Evolutionary conservation across 208 protist species (phyloP).

Genomic region (Giardia muris): DNA sequence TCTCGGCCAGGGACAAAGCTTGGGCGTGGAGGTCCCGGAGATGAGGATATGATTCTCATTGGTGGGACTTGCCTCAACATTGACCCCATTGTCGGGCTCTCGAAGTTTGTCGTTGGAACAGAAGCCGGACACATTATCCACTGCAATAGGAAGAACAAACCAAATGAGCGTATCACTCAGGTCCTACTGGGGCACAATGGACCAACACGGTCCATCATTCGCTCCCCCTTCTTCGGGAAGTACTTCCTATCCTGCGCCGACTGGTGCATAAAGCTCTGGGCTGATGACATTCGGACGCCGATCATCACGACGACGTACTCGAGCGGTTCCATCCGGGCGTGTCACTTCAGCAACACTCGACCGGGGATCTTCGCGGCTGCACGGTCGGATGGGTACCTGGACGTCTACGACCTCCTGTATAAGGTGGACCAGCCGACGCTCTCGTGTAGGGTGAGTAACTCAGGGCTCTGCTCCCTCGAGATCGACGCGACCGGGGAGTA

Average conservation of each 20-base stretch:
- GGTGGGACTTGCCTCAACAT: background rate
- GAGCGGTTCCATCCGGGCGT: background rate
- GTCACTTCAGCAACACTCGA: background rate
- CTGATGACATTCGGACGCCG: background rate
- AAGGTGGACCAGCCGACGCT: background rate
- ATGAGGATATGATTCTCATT: background rate
- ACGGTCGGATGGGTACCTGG: background rate
- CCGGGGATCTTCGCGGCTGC: background rate
- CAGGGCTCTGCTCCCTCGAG: background rate
- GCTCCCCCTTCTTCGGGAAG: background rate
- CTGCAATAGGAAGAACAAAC: background rate
- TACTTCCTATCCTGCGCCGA: conserved; percentile 4
- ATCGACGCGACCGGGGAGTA: conserved; percentile 1
- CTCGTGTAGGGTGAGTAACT: background rate
- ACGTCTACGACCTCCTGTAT: conserved; percentile 20
- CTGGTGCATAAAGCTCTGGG: background rate
- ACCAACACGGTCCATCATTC: background rate
- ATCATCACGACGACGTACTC: background rate
- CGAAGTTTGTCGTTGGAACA: conserved; percentile 1
- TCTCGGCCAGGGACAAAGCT: background rate
- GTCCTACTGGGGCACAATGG: background rate
- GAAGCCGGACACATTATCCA: background rate
- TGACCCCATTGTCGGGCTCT: background rate
- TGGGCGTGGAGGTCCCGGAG: background rate
- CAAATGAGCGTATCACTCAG: background rate